Conservation (phyloP, 257 asterid species). For the Coffea canephora region DNA sequence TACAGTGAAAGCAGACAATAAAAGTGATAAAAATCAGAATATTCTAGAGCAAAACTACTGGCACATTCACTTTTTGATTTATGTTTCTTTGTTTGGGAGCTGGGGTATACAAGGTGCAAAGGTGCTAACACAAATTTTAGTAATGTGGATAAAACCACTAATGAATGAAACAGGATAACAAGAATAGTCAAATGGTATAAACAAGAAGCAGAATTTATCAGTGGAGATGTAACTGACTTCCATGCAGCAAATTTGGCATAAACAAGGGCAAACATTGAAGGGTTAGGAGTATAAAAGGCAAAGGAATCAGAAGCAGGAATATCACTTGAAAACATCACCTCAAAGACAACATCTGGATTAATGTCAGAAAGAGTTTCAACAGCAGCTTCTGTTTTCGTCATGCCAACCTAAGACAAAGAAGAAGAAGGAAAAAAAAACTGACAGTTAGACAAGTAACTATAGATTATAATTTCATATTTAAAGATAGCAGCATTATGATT, state of each 20-base stretch:
- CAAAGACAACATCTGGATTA: constrained; percentile 97
- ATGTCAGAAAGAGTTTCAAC: constrained; percentile 92
- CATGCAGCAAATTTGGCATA: neutral
- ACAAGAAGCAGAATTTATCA: neutral
- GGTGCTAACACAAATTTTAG: neutral
- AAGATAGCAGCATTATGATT: neutral
- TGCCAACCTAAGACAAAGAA: constrained; percentile 69
- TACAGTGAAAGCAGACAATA: neutral
- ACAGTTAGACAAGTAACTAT: neutral
- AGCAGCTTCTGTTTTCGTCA: constrained; percentile 99
- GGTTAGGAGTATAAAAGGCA: neutral
- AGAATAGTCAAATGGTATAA: too few relatives aligned
- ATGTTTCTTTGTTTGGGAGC: too few relatives aligned
- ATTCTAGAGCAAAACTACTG: neutral
- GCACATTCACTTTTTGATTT: too few relatives aligned
- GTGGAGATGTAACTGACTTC: neutral
- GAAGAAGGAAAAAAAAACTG: neutral
- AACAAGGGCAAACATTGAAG: neutral
- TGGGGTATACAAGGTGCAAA: neutral
- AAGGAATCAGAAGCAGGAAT: neutral
- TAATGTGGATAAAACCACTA: neutral
- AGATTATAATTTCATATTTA: neutral
- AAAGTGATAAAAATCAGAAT: neutral
- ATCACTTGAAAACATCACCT: constrained; percentile 46
- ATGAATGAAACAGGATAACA: neutral